These are phyloP conservation scores for Cyclostephanos invisitatus DNA, from an alignment of 108 stramenopile species.

Conservation along the genomic window DNA sequence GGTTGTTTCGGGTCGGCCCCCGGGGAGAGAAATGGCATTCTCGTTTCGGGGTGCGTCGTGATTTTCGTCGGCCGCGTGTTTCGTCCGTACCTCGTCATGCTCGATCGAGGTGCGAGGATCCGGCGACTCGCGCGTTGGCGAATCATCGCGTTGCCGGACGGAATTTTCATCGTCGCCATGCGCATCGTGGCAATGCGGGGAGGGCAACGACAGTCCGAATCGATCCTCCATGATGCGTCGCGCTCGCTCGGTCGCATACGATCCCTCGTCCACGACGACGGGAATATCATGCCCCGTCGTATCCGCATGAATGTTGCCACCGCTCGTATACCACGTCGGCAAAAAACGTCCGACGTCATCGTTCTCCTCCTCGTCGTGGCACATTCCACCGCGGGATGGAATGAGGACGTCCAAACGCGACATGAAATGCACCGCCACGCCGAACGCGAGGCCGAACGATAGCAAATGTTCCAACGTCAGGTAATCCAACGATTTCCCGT, in stretches of 20 bases:
- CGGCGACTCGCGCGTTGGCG: too few species aligned
- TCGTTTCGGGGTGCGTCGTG: constrained; percentile 2
- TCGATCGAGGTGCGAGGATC: not conserved
- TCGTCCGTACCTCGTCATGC: too few species aligned
- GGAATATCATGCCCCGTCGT: not conserved
- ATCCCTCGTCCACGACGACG: not conserved
- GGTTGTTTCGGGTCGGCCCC: too few species aligned
- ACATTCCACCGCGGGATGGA: not conserved
- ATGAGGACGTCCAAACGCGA: constrained; percentile 15
- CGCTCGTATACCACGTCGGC: constrained; percentile 28
- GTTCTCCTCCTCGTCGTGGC: not conserved
- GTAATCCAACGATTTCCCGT: constrained; percentile 29
- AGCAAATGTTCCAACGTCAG: constrained; percentile 33
- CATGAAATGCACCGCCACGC: constrained; percentile 31
- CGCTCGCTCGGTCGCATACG: constrained; percentile 20
- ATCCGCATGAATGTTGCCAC: not conserved
- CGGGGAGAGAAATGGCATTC: too few species aligned
- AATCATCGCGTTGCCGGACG: not conserved
- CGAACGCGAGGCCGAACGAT: constrained; percentile 39
- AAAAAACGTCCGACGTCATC: not conserved
- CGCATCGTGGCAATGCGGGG: constrained; percentile 7
- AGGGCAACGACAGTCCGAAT: constrained; percentile 58
- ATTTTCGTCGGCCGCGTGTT: not conserved
- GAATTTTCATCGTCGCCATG: not conserved
- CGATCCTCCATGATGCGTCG: constrained; percentile 59